Evolutionary conservation across 1,139 yeast species (phyloP).

Genomic region (Hemisphaericaspora lyxosophila): DNA sequence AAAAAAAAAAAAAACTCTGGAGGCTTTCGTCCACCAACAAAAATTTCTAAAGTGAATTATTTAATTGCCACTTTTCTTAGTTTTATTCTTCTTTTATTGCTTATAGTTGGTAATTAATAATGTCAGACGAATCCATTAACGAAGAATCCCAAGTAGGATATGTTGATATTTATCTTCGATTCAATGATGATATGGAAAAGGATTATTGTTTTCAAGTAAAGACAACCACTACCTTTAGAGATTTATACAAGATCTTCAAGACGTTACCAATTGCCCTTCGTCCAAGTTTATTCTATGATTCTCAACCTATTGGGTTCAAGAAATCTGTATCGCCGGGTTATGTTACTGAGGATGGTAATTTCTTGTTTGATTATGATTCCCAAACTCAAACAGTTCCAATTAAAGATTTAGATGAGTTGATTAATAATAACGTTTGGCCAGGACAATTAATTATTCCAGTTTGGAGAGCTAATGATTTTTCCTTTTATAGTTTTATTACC

Average conservation of each 20-base stretch:
- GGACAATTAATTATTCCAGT: conserved; percentile 85
- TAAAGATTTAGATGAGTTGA: conserved; percentile 39
- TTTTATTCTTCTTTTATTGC: not conserved
- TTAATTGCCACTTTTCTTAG: not conserved
- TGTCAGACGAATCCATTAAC: conserved; percentile 7
- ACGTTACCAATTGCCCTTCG: conserved; percentile 72
- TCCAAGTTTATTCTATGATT: conserved; percentile 72
- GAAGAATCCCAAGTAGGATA: conserved; percentile 25
- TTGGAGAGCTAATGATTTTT: conserved; percentile 62
- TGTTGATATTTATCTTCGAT: conserved; percentile 74
- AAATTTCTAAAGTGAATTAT: not conserved
- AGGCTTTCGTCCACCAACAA: too few species aligned
- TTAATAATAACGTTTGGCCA: conserved; percentile 73
- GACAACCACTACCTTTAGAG: conserved; percentile 55
- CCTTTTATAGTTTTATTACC: conserved; percentile 45
- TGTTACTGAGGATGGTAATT: conserved; percentile 78
- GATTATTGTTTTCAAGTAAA: conserved; percentile 86
- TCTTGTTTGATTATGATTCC: conserved; percentile 66
- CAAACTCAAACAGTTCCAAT: conserved; percentile 44
- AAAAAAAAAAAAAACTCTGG: not conserved
- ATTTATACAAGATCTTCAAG: conserved; percentile 60
- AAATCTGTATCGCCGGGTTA: conserved; percentile 81
- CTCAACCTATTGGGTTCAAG: conserved; percentile 62
- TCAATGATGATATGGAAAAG: conserved; percentile 80
- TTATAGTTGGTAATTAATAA: not conserved